Conservation (phyloP, 108 stramenopile genomes). For the Skeletonema marinoi region DNA sequence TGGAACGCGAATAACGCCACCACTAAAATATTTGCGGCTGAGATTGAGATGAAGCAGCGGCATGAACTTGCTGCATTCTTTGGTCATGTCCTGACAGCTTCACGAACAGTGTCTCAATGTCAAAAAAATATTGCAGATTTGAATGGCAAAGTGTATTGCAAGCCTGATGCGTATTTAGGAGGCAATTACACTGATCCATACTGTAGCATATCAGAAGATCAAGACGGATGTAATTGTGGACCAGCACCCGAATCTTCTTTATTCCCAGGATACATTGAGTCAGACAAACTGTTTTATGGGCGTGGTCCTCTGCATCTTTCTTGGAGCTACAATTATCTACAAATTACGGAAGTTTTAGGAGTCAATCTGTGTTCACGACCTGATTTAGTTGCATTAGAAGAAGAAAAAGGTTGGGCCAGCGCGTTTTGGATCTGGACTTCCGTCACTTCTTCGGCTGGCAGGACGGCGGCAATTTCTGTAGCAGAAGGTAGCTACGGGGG, state of each 20-base stretch:
- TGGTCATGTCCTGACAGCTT: constrained; percentile 11
- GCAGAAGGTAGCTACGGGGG: constrained; percentile 18
- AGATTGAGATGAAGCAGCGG: constrained; percentile 5
- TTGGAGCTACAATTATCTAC: constrained; percentile 37
- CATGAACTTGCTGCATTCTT: constrained; percentile 36
- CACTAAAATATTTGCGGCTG: constrained; percentile 5
- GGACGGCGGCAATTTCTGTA: not conserved
- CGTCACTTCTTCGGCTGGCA: not conserved
- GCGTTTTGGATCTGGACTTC: constrained; percentile 27
- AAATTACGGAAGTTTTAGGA: constrained; percentile 10
- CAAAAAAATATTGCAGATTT: not conserved
- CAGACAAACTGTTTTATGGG: constrained; percentile 19
- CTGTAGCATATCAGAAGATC: constrained; percentile 6
- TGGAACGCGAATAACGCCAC: constrained; percentile 6
- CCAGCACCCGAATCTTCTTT: not conserved
- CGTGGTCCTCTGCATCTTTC: constrained; percentile 22
- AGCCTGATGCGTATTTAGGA: not conserved
- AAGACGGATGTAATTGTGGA: constrained; percentile 17
- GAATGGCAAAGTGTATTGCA: constrained; percentile 4
- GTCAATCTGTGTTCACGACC: constrained; percentile 11
- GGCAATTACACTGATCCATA: constrained; percentile 10
- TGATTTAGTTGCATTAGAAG: constrained; percentile 22
- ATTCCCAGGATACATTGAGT: not conserved
- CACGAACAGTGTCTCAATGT: constrained; percentile 18
- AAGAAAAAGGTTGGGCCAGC: not conserved